Percentiles rank a stretch among this genome's conserved stretches.
Conservation (phyloP, 768 basidiomycete genomes). For the Leccinum aurantiacum region DNA sequence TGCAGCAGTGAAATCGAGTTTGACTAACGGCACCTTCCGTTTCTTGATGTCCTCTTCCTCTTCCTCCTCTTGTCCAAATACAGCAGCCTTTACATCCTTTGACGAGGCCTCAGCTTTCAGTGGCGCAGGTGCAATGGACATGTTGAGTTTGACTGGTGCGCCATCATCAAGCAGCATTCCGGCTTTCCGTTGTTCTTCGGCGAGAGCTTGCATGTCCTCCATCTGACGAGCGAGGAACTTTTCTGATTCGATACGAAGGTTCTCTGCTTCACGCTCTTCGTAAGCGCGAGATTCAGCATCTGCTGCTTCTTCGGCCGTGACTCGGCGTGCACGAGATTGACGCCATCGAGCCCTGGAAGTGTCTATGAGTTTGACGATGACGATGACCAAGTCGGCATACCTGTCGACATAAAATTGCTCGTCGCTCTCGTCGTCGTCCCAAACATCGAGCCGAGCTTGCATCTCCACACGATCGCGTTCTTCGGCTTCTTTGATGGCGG, state of each 20-base stretch:
- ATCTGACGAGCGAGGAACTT: constrained; percentile 91
- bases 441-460: constrained; percentile 77
- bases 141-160: constrained; percentile 83
- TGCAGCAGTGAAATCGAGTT: constrained; percentile 84
- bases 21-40: constrained; percentile 82
- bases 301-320: constrained; percentile 76
- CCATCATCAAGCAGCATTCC: constrained; percentile 91
- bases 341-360: constrained; percentile 79
- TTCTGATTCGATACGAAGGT: constrained; percentile 87
- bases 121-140: constrained; percentile 57
- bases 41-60: constrained; percentile 81
- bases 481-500: constrained; percentile 70
- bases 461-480: constrained; percentile 80
- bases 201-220: constrained; percentile 92
- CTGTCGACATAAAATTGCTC: constrained; percentile 92
- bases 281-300: constrained; percentile 80
- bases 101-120: constrained; percentile 46
- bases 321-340: constrained; percentile 62
- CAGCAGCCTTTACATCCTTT: constrained; percentile 52
- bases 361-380: background rate
- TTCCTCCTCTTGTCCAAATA: constrained; percentile 82
- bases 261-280: constrained; percentile 85
- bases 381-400: constrained; percentile 41
- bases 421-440: constrained; percentile 92
- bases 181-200: constrained; percentile 87